A percentile compares a stretch with the other conserved stretches of the same genome.
These are phyloP conservation scores for Pseudopithomyces maydicus DNA, from an alignment of 2,329 filamentous ascomycete species.

Conservation along the genomic window DNA sequence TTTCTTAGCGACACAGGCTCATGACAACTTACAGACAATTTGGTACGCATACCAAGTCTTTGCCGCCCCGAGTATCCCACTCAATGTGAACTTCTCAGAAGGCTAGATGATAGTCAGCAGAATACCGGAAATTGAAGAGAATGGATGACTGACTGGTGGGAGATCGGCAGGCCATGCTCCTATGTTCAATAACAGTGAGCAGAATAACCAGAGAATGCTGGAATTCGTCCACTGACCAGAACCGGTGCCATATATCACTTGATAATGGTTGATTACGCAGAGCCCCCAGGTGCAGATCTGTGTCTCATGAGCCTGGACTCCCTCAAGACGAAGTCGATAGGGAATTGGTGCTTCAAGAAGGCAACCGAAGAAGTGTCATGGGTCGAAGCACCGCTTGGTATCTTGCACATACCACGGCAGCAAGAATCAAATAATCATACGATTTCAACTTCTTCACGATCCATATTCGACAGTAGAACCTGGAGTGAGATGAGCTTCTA, in stretches of 20 bases:
- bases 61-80: slow-evolving; percentile 12
- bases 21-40: slow-evolving; percentile 16
- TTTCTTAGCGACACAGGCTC: too few relatives aligned
- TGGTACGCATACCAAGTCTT: slow-evolving; percentile 33
- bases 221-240: slow-evolving; percentile 1
- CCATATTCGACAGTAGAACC: slow-evolving; percentile 33
- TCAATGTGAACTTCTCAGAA: slow-evolving; percentile 4
- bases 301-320: neutral
- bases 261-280: slow-evolving; percentile 33
- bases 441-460: slow-evolving; percentile 26
- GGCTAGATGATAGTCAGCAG: neutral
- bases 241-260: slow-evolving; percentile 30
- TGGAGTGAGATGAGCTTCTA: slow-evolving; percentile 5
- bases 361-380: neutral
- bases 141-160: slow-evolving; percentile 5
- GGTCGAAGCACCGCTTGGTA: too few relatives aligned
- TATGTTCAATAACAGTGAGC: neutral
- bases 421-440: slow-evolving; percentile 30
- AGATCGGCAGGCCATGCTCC: slow-evolving; percentile 3
- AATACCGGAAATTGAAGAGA: neutral
- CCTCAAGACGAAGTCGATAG: neutral
- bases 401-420: slow-evolving; percentile 23
- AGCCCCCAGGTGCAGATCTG: slow-evolving; percentile 34
- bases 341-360: too few relatives aligned
- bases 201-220: neutral